These are phyloP conservation scores for Colletotrichum sojae DNA, from an alignment of 2,329 filamentous ascomycete genomes.

Conservation along the genomic window DNA sequence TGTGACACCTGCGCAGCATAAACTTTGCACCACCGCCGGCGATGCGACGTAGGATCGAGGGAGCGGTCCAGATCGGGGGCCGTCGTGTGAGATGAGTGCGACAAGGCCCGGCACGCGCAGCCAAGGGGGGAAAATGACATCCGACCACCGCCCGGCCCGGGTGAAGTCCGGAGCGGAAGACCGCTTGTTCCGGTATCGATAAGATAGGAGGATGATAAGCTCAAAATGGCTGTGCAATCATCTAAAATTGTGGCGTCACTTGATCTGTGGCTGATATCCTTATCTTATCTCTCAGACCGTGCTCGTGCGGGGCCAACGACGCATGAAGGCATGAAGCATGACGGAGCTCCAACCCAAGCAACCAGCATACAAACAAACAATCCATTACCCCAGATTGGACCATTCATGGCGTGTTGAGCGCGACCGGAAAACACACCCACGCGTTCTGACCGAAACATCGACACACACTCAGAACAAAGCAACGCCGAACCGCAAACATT, in stretches of 20 bases:
- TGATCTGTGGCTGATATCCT: slow-evolving; percentile 16
- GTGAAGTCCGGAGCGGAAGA: neutral
- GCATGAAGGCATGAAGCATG: slow-evolving; percentile 39
- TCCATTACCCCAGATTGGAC: slow-evolving; percentile 20
- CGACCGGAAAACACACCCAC: slow-evolving; percentile 24
- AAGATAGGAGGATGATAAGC: neutral
- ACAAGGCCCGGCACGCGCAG: slow-evolving; percentile 5
- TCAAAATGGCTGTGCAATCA: neutral
- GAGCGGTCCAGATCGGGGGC: slow-evolving; percentile 19
- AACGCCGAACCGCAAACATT: neutral
- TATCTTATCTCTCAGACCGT: neutral
- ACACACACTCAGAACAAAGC: slow-evolving; percentile 7
- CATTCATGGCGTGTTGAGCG: slow-evolving; percentile 18
- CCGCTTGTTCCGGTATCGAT: slow-evolving; percentile 1
- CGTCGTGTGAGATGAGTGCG: slow-evolving; percentile 7
- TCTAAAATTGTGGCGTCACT: neutral
- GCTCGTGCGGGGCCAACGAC: slow-evolving; percentile 17
- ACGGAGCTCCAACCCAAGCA: slow-evolving; percentile 34
- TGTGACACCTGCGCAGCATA: slow-evolving; percentile 22
- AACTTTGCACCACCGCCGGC: slow-evolving; percentile 20
- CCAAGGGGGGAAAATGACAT: neutral
- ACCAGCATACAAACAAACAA: slow-evolving; percentile 21
- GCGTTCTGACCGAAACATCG: slow-evolving; percentile 20
- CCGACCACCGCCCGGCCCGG: too few relatives aligned
- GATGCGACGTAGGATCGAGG: slow-evolving; percentile 30